Evolutionary conservation across 2,329 filamentous ascomycete species (phyloP), one percentile per base, ranked within the genome.

Genomic region (Neofusicoccum sp.): DNA sequence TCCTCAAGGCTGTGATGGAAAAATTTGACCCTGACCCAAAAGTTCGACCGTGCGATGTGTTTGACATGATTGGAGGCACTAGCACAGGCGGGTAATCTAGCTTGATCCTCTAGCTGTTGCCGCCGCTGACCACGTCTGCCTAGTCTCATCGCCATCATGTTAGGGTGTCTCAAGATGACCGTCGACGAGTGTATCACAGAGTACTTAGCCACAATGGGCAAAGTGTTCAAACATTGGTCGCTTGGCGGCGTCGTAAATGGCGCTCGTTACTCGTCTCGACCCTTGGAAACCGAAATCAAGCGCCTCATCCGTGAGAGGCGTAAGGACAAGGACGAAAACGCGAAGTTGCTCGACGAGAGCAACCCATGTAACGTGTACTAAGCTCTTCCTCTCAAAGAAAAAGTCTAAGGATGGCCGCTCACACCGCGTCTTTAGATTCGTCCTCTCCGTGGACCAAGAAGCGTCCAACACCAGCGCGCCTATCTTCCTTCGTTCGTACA

Each of bases 81-180:
- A 57, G 36, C 16, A 28, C 51, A 1, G 36, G 36, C 26, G 51
- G 51, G 47, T 48, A 12, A 12, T 5, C 14, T 47, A 16, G 31
- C n/a, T 34, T 33, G 14, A 14, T 20, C 20, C 20, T 20, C 20
- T 2, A 20, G 20, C 20, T 20, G 20, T 2, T 20, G 20, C 20
- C 20, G 2, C 20, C 20, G 20, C 28, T 33, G 3, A 9, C 7
- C 6, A 26, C 9, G 4, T 16, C 20, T 9, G 28, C 4, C 1
- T 12, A 51, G 54, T 1, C 44, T 67, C 9, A 67, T 62, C 38
- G 66, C 65, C 11, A 67, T 67, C 40, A 67, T 67, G 66, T 49
- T 68, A 7, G 65, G 65, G 20, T 60, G 66, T 3, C 45, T 68
- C 31, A 53, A 63, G 38, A 64, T 68, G 66, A 45, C 44, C 3